Evolutionary conservation across 352 stramenopile species (phyloP).

Genomic region (Globisporangium abappressorium): DNA sequence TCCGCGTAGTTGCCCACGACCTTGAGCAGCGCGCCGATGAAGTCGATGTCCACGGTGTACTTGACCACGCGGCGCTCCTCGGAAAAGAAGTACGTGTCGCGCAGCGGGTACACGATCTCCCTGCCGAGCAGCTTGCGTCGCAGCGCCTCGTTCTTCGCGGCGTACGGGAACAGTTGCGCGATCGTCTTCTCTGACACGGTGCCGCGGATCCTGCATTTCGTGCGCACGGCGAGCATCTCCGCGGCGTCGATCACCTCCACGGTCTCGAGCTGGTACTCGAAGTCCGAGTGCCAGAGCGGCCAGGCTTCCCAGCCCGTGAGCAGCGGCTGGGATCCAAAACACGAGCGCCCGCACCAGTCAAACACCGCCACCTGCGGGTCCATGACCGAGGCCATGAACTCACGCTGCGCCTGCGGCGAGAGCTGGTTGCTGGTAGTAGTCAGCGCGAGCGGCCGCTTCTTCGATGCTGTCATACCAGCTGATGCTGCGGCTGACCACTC

Average conservation of each 20-base stretch:
- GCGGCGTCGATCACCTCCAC: slow-evolving; percentile 35
- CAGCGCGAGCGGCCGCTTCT: slow-evolving; percentile 24
- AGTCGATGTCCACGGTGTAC: slow-evolving; percentile 44
- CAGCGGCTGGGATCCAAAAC: slow-evolving; percentile 28
- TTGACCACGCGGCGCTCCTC: slow-evolving; percentile 37
- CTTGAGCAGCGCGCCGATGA: slow-evolving; percentile 30
- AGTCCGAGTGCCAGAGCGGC: slow-evolving; percentile 35
- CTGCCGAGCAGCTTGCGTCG: slow-evolving; percentile 28
- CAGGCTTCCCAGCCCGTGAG: slow-evolving; percentile 40
- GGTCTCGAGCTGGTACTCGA: slow-evolving; percentile 32
- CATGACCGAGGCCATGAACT: slow-evolving; percentile 45
- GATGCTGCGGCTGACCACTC: background rate
- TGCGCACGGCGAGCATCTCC: slow-evolving; percentile 34
- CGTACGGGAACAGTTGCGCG: slow-evolving; percentile 38
- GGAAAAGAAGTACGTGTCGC: slow-evolving; percentile 46
- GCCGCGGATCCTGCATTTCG: slow-evolving; percentile 30
- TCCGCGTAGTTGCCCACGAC: slow-evolving; percentile 33
- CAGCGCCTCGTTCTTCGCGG: slow-evolving; percentile 23
- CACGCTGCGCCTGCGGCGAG: slow-evolving; percentile 29
- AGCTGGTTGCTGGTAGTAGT: slow-evolving; percentile 13
- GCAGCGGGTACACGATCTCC: slow-evolving; percentile 39
- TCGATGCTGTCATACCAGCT: slow-evolving; percentile 2
- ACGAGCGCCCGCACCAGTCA: slow-evolving; percentile 39
- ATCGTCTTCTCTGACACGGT: slow-evolving; percentile 38
- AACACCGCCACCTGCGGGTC: slow-evolving; percentile 36